These are phyloP conservation scores for Sphagnum tenellum DNA, from an alignment of 225 moss, liverwort and hornwort species.

Conservation along the genomic window DNA sequence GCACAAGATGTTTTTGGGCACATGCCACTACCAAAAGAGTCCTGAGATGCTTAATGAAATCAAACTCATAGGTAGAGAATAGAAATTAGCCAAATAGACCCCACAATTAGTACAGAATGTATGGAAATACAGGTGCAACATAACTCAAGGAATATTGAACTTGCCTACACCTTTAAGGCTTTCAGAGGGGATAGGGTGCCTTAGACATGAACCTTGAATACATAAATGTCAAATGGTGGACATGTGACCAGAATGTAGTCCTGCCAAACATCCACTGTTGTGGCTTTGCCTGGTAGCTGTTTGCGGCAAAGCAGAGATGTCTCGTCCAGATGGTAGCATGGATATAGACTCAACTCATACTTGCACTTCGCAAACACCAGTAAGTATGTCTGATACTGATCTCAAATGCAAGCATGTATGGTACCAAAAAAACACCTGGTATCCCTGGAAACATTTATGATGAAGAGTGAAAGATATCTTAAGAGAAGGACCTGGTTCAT, in stretches of 20 bases:
- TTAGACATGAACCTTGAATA: constrained; percentile 87
- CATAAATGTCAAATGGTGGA: constrained; percentile 95
- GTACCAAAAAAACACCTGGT: background rate
- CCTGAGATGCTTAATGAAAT: no score
- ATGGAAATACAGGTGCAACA: no score
- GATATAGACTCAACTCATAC: constrained; percentile 97
- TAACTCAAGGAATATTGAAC: constrained; percentile 3
- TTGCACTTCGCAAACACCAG: constrained; percentile 32
- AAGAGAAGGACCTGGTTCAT: no score
- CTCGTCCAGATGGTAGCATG: constrained; percentile 96
- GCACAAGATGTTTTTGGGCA: no score
- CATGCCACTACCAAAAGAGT: no score
- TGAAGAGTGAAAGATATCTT: no score
- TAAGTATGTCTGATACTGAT: no score
- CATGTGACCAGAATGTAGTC: constrained; percentile 93
- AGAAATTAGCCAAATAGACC: no score
- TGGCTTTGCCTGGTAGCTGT: constrained; percentile 89
- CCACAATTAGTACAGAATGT: no score
- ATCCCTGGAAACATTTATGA: no score
- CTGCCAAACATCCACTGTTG: constrained; percentile 97
- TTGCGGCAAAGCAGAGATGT: constrained; percentile 81
- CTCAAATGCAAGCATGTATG: no score
- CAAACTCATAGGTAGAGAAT: no score
- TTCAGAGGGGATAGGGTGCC: constrained; percentile 82
- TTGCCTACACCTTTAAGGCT: constrained; percentile 69